These are phyloP conservation scores for Trichoderma sp. DNA, from an alignment of 2,329 filamentous ascomycete species.

Conservation along the genomic window DNA sequence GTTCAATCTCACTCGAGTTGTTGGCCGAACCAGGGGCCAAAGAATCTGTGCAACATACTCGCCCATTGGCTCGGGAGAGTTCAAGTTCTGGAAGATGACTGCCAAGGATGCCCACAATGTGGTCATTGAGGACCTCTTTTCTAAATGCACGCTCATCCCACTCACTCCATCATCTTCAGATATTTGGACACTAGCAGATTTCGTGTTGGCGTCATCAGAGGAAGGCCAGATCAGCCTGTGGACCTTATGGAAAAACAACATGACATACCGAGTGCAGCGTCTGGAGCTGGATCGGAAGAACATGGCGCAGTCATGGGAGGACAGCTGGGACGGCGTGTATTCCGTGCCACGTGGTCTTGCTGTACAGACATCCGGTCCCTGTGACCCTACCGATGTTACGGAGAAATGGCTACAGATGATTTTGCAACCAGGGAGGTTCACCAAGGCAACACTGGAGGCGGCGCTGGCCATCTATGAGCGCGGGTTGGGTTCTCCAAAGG, in stretches of 20 bases:
- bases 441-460: conserved; percentile 74
- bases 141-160: conserved; percentile 58
- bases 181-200: conserved; percentile 78
- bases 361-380: conserved; percentile 56
- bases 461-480: conserved; percentile 78
- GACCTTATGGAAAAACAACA: conserved; percentile 83
- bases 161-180: conserved; percentile 67
- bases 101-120: conserved; percentile 62
- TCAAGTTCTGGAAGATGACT: conserved; percentile 86
- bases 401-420: conserved; percentile 87
- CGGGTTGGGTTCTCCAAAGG: conserved; percentile 42
- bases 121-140: conserved; percentile 68
- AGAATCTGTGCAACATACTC: conserved; percentile 76
- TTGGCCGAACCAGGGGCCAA: conserved; percentile 54
- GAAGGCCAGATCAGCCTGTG: conserved; percentile 62
- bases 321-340: conserved; percentile 67
- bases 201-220: conserved; percentile 56
- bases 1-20: conserved; percentile 69
- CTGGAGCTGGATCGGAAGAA: conserved; percentile 69
- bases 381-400: conserved; percentile 65
- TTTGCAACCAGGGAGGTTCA: conserved; percentile 79
- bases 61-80: conserved; percentile 80
- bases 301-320: conserved; percentile 58
- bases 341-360: conserved; percentile 55
- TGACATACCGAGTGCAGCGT: conserved; percentile 69